Evolutionary conservation across 2,329 filamentous ascomycete genomes (phyloP), one percentile per base, ranked within the genome.

Genomic region (Aspergillus niger): DNA sequence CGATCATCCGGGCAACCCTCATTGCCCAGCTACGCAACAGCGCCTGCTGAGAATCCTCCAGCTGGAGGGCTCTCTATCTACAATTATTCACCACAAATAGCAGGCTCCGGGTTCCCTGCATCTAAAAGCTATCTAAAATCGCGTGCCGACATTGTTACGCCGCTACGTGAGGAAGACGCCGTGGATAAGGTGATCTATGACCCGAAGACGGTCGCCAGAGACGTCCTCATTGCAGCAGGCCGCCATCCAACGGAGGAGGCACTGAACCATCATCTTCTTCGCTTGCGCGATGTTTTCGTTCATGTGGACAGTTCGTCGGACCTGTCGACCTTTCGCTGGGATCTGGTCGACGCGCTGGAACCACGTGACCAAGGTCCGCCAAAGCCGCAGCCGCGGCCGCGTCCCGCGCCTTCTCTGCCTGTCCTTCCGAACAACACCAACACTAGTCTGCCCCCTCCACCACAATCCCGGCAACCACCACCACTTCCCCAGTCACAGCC

Each of bases 211-310:
- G 87, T 90, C 61, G 87, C 86, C 4, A 77, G 85, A 54, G 86
- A 89, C 69, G 80, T 90, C 6, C 75, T 90, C 10, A 81, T 89
- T 53, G 84, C 85, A 15, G 80, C 85, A 11, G 85, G 85, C 15
- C 82, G 83, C 59, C 86, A 89, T 69, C 86, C 87, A 0, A 81
- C 81, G 8, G 83, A 87, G 71, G 74, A 81, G 26, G 74, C 79
- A 2, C 72, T 90, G 38, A 90, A 90, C 67, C 77, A 80, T 30
- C 86, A 89, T 74, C 74, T 89, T 61, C 77, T 82, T 58, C 67
- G 76, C 36, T 69, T 85, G 7, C 78, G 76, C 39, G 72, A 74
- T 7, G 76, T 70, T 3, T 76, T 85, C 47, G 32, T 68, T 15
- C 71, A 72, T 8, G 75, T 86, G 5, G 77, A 81, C 47, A 69